Percentiles rank a stretch among this genome's conserved stretches.
Evolutionary conservation across 2,329 filamentous ascomycete species (phyloP).

Genomic region (Ceratocystis variospora): DNA sequence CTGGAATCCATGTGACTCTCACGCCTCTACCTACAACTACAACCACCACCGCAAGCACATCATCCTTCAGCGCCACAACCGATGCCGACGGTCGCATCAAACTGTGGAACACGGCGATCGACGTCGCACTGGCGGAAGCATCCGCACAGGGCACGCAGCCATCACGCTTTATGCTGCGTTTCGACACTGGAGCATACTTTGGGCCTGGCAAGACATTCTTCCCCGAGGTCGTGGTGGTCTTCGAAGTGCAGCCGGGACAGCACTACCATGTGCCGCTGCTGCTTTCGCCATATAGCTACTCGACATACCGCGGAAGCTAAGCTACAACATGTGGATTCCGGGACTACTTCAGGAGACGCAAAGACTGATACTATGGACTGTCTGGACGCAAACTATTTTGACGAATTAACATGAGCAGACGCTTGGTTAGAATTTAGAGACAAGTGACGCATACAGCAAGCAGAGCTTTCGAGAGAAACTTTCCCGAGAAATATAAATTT

Average conservation of each 20-base stretch:
- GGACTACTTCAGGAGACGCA: background rate
- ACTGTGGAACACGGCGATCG: constrained; percentile 35
- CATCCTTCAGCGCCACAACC: constrained; percentile 50
- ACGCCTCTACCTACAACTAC: constrained; percentile 29
- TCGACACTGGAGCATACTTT: constrained; percentile 61
- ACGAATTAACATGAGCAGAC: too few relatives aligned
- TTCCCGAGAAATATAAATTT: background rate
- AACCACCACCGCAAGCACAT: background rate
- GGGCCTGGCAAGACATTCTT: constrained; percentile 48
- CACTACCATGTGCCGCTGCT: constrained; percentile 70
- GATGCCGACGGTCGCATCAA: constrained; percentile 64
- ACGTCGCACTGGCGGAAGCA: background rate
- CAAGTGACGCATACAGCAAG: background rate
- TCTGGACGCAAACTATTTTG: too few relatives aligned
- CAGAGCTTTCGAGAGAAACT: background rate
- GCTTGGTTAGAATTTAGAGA: background rate
- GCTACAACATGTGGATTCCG: background rate
- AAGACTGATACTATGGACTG: background rate
- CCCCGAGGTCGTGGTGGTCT: constrained; percentile 43
- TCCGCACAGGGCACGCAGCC: constrained; percentile 22
- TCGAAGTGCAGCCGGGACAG: constrained; percentile 42
- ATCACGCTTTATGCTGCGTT: constrained; percentile 54
- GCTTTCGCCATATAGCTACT: constrained; percentile 66
- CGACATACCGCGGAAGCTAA: constrained; percentile 65
- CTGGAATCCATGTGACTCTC: constrained; percentile 52